Evolutionary conservation across 768 basidiomycete species (phyloP).

Genomic region (Agaricus subrufescens): DNA sequence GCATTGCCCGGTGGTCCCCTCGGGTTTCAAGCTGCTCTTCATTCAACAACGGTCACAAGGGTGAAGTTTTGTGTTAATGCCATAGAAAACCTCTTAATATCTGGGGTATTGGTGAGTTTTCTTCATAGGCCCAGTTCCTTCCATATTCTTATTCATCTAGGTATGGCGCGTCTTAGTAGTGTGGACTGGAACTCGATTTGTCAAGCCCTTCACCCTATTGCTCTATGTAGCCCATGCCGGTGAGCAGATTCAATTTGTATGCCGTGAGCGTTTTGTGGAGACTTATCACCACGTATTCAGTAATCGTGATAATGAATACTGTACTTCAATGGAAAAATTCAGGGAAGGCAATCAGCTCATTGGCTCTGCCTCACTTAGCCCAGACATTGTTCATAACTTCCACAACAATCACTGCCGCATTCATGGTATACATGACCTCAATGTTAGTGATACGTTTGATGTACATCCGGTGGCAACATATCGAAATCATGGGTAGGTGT

Average conservation of each 20-base stretch:
- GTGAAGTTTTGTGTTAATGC: background rate
- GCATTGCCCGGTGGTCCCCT: background rate
- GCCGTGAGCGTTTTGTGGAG: too few relatives aligned
- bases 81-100: background rate
- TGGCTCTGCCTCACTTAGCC: too few relatives aligned
- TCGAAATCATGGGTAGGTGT: background rate
- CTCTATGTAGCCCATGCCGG: background rate
- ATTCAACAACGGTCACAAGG: too few relatives aligned
- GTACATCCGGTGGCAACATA: background rate
- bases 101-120: background rate
- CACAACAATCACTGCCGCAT: background rate
- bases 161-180: background rate
- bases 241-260: background rate
- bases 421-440: background rate
- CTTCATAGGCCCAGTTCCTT: too few relatives aligned
- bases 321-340: background rate
- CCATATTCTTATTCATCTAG: background rate
- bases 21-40: background rate
- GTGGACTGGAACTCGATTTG: background rate
- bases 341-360: too few relatives aligned
- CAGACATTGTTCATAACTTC: background rate
- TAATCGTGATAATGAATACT: too few relatives aligned
- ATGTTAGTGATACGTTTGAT: background rate
- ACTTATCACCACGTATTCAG: too few relatives aligned
- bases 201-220: background rate